phyloP scores from a whole-genome alignment of 371 early-diverging fungal species.

The Rhizopus sp. region DNA sequence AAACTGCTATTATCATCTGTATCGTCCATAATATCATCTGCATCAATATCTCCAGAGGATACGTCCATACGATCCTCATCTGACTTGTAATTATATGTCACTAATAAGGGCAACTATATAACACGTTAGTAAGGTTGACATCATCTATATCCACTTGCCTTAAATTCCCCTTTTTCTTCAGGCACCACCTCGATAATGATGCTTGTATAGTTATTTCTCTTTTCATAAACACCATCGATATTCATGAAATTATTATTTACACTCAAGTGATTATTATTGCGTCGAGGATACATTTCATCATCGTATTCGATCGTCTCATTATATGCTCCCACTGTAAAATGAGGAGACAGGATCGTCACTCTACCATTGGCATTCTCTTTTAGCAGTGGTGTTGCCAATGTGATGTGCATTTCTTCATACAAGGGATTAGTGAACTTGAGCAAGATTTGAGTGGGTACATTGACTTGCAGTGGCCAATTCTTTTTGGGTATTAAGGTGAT shows the following conservation, averaged over 20 bases:
- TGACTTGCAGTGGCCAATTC: constrained; percentile 54
- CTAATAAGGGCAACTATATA: constrained; percentile 66
- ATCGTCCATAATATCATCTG: constrained; percentile 38
- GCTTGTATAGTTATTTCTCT: constrained; percentile 61
- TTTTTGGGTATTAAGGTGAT: constrained; percentile 70
- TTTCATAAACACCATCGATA: constrained; percentile 57
- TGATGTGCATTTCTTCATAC: constrained; percentile 69
- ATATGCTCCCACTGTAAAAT: constrained; percentile 75
- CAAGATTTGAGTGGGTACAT: constrained; percentile 61
- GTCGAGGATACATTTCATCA: constrained; percentile 51
- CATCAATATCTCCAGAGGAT: constrained; percentile 49
- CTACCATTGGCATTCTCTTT: constrained; percentile 28
- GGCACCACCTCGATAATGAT: constrained; percentile 62
- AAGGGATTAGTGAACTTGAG: constrained; percentile 87
- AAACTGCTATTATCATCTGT: constrained; percentile 28
- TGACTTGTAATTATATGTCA: constrained; percentile 61
- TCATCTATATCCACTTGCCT: constrained; percentile 27
- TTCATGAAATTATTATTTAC: constrained; percentile 17
- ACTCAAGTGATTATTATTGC: constrained; percentile 1
- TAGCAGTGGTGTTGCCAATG: constrained; percentile 58
- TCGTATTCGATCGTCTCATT: constrained; percentile 87
- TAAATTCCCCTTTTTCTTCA: constrained; percentile 49
- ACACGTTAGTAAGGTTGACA: not conserved
- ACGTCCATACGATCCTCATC: constrained; percentile 56
- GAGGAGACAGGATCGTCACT: constrained; percentile 66